Percentiles rank a stretch among this genome's conserved stretches.
Conservation (phyloP, 768 basidiomycete species). For the Boletus coccyginus region DNA sequence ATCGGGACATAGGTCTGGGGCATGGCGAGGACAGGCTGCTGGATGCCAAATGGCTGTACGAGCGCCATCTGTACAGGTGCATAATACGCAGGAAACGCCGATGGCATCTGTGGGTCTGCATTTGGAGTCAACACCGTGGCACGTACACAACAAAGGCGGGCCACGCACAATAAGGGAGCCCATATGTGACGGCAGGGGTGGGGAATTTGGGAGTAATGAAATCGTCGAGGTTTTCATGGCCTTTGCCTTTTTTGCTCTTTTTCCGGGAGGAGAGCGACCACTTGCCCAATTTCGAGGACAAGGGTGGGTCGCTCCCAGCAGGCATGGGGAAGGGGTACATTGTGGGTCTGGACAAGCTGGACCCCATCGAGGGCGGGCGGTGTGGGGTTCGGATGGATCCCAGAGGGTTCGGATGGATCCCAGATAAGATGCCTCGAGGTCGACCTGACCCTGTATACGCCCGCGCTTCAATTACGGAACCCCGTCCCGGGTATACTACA, state of each 20-base stretch:
- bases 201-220: slow-evolving; percentile 17
- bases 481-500: background rate
- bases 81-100: slow-evolving; percentile 28
- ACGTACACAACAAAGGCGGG: background rate
- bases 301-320: background rate
- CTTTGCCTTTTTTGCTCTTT: slow-evolving; percentile 19
- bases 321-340: slow-evolving; percentile 18
- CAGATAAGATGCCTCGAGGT: slow-evolving; percentile 11
- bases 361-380: slow-evolving; percentile 20
- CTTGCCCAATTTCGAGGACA: slow-evolving; percentile 6
- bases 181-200: slow-evolving; percentile 7
- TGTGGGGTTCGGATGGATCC: background rate
- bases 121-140: slow-evolving; percentile 8
- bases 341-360: slow-evolving; percentile 19
- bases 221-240: slow-evolving; percentile 16
- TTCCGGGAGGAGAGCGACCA: slow-evolving; percentile 19
- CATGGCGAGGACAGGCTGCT: slow-evolving; percentile 30
- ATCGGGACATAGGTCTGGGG: slow-evolving; percentile 28
- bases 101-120: slow-evolving; percentile 25
- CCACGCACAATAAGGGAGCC: slow-evolving; percentile 26
- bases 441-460: background rate
- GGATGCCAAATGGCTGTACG: slow-evolving; percentile 19
- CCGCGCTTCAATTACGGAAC: no score
- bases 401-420: slow-evolving; percentile 1
- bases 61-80: slow-evolving; percentile 26